phyloP scores from a whole-genome alignment of 1,139 yeast species.

The Taiozyma sp. region DNA sequence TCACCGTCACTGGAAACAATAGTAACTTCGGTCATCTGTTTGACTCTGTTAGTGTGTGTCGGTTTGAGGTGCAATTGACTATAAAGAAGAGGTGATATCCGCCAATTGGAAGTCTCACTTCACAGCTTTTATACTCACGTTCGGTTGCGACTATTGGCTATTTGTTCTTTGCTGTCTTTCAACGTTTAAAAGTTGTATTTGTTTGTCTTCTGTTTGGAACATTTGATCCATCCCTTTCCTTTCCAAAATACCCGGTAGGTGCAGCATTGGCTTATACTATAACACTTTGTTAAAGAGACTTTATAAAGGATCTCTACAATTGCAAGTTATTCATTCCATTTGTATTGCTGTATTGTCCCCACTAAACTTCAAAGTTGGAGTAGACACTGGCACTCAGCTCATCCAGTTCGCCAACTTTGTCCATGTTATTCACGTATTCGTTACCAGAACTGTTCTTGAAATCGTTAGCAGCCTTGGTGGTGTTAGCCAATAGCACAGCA shows the following conservation, averaged over 20 bases:
- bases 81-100: too few relatives aligned
- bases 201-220: neutral
- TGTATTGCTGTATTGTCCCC: neutral
- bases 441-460: slow-evolving; percentile 42
- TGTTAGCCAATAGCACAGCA: slow-evolving; percentile 65
- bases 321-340: neutral
- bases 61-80: too few relatives aligned
- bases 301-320: neutral
- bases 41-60: neutral
- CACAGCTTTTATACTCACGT: neutral
- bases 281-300: neutral
- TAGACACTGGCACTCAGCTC: slow-evolving; percentile 90
- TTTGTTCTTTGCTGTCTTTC: neutral
- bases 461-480: slow-evolving; percentile 61
- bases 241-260: neutral
- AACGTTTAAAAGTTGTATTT: neutral
- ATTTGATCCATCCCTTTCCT: neutral
- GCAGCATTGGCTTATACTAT: neutral
- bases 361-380: slow-evolving; percentile 58
- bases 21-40: slow-evolving; percentile 32
- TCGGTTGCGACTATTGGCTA: neutral
- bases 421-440: slow-evolving; percentile 42
- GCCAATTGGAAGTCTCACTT: neutral
- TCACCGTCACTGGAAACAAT: slow-evolving; percentile 74
- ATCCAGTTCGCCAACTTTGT: slow-evolving; percentile 53